phyloP scores from a whole-genome alignment of 306 rosid genomes.

The Hippophae rhamnoides region DNA sequence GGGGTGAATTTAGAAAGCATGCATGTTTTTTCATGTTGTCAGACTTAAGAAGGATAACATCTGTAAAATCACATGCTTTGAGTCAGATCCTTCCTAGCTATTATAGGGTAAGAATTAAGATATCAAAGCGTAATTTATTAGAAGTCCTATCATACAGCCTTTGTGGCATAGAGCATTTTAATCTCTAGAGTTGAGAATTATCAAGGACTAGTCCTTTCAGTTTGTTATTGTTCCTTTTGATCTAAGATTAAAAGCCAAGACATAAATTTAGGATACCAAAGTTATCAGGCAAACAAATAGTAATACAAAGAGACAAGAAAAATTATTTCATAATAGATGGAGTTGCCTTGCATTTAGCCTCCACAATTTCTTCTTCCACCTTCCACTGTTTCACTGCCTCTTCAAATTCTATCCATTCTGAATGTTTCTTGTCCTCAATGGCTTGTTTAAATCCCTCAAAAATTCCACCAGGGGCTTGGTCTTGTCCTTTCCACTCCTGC shows the following conservation, averaged over 20 bases:
- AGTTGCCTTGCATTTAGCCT: slow-evolving; percentile 43
- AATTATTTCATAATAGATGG: slow-evolving; percentile 1
- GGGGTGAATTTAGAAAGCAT: too few species aligned
- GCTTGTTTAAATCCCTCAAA: slow-evolving; percentile 26
- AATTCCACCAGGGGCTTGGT: slow-evolving; percentile 16
- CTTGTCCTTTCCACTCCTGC: slow-evolving; percentile 31
- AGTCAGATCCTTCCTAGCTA: neutral
- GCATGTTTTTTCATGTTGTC: too few species aligned
- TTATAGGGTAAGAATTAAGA: neutral
- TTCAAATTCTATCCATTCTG: slow-evolving; percentile 30
- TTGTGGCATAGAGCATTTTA: slow-evolving; percentile 3
- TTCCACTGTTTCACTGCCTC: slow-evolving; percentile 31
- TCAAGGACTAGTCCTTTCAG: neutral
- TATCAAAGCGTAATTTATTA: too few species aligned
- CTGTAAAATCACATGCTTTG: neutral
- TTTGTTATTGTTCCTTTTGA: neutral
- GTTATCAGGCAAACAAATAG: slow-evolving; percentile 1
- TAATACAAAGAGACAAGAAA: slow-evolving; percentile 1
- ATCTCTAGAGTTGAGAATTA: neutral
- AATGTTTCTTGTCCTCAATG: slow-evolving; percentile 17
- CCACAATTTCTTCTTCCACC: slow-evolving; percentile 30
- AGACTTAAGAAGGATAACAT: too few species aligned
- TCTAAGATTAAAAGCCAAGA: neutral
- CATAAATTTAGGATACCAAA: neutral
- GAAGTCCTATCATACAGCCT: neutral